phyloP scores from a whole-genome alignment of 108 stramenopile species.

The Nitzschia putrida region DNA sequence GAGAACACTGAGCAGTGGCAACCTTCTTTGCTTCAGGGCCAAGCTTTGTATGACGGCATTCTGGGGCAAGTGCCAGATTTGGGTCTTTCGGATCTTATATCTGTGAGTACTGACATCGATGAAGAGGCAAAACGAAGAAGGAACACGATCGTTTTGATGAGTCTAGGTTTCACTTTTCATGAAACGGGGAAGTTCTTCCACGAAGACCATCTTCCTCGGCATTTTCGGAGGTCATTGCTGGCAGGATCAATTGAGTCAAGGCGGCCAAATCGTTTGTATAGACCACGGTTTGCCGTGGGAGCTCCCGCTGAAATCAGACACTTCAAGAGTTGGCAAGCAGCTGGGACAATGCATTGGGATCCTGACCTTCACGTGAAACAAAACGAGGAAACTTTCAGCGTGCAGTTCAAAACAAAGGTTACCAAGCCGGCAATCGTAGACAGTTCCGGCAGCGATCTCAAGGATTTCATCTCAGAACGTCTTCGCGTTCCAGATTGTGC shows the following conservation, averaged over 20 bases:
- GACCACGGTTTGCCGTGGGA: slow-evolving; percentile 18
- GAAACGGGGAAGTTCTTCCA: slow-evolving; percentile 26
- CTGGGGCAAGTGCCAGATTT: slow-evolving; percentile 13
- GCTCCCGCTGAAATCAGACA: slow-evolving; percentile 13
- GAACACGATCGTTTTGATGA: slow-evolving; percentile 7
- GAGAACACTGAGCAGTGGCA: slow-evolving; percentile 15
- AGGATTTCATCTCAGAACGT: slow-evolving; percentile 14
- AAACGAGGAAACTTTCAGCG: slow-evolving; percentile 7
- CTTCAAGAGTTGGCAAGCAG: slow-evolving; percentile 40
- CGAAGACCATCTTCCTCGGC: slow-evolving; percentile 33
- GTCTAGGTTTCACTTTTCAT: slow-evolving; percentile 38
- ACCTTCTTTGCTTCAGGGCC: slow-evolving; percentile 6
- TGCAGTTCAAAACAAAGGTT: slow-evolving; percentile 1
- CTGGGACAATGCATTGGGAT: slow-evolving; percentile 28
- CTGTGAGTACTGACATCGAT: slow-evolving; percentile 28
- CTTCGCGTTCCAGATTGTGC: slow-evolving; percentile 33
- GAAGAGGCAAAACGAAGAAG: slow-evolving; percentile 30
- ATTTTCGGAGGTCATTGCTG: slow-evolving; percentile 33
- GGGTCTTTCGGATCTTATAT: slow-evolving; percentile 27
- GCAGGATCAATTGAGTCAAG: slow-evolving; percentile 15
- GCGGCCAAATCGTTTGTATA: slow-evolving; percentile 6
- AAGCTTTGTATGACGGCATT: slow-evolving; percentile 16
- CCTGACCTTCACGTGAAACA: slow-evolving; percentile 12
- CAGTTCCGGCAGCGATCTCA: neutral
- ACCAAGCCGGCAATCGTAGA: neutral